Percentiles rank a stretch among this genome's conserved stretches.
phyloP scores from a whole-genome alignment of 495 filamentous ascomycete species.

The Penicillium steckii region DNA sequence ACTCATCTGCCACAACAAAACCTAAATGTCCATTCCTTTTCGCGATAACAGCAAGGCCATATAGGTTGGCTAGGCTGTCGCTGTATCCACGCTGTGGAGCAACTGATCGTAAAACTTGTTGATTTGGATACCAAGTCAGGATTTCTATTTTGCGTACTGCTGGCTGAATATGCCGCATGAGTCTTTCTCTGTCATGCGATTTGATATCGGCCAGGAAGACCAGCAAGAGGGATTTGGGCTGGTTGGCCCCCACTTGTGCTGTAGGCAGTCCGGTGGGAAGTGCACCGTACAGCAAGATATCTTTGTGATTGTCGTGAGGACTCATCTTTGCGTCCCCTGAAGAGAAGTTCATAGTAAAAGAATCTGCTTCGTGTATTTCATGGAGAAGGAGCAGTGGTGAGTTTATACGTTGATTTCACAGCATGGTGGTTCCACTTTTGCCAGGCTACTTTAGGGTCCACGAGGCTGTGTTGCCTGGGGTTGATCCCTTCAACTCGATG shows the following conservation, averaged over 20 bases:
- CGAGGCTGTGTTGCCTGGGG: not conserved
- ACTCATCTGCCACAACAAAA: conserved; percentile 7
- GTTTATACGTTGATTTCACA: not conserved
- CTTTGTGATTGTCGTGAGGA: not conserved
- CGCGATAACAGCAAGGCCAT: conserved; percentile 6
- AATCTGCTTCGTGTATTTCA: not conserved
- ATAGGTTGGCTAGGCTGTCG: conserved; percentile 12
- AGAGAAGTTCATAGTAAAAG: too few species aligned
- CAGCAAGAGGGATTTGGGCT: not conserved
- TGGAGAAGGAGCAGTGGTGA: not conserved
- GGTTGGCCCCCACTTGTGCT: not conserved
- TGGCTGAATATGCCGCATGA: not conserved
- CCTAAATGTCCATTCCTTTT: not conserved
- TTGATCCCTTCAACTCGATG: not conserved
- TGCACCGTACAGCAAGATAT: not conserved
- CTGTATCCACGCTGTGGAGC: not conserved
- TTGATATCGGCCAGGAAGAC: not conserved
- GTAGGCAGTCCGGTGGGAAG: not conserved
- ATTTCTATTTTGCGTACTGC: not conserved
- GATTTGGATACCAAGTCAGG: not conserved
- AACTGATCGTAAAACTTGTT: not conserved
- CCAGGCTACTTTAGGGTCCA: not conserved
- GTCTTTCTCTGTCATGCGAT: not conserved
- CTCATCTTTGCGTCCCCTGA: too few species aligned
- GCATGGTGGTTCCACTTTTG: not conserved